Percentiles rank a stretch among this genome's conserved stretches.
Conservation (phyloP, 331 rosid species). For the Spiraea crenata region DNA sequence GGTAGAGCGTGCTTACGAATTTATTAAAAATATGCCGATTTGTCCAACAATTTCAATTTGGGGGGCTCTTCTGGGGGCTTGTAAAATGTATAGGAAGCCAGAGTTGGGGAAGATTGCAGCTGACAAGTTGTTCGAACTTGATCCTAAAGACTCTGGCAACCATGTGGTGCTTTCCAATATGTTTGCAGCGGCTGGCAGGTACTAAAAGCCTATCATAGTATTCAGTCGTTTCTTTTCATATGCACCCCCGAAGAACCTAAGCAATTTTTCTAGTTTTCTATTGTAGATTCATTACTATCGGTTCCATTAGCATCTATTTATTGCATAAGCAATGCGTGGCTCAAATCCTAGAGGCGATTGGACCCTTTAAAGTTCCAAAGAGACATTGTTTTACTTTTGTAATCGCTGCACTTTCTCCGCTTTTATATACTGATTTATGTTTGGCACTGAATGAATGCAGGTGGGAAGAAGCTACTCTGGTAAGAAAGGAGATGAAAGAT, state of each 20-base stretch:
- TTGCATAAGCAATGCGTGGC: not conserved
- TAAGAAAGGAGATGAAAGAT: conserved; percentile 77
- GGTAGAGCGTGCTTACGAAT: conserved; percentile 69
- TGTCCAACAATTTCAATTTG: conserved; percentile 65
- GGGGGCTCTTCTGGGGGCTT: conserved; percentile 89
- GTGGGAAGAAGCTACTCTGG: conserved; percentile 90
- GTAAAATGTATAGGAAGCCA: conserved; percentile 67
- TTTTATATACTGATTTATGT: not conserved
- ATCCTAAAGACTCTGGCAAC: conserved; percentile 85
- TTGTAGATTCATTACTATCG: not conserved
- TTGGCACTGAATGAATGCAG: conserved; percentile 39
- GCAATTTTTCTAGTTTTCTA: not conserved
- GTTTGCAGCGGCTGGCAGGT: conserved; percentile 81
- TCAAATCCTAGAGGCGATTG: not conserved
- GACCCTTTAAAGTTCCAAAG: too few species aligned
- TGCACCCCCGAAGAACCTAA: too few species aligned
- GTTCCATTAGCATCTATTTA: not conserved
- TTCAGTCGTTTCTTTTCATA: not conserved
- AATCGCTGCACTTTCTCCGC: not conserved
- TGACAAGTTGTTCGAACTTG: conserved; percentile 70
- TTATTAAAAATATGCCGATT: conserved; percentile 65
- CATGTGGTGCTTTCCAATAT: conserved; percentile 80
- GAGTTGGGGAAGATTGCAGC: conserved; percentile 77
- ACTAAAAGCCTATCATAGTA: not conserved
- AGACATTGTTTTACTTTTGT: conserved; percentile 10